phyloP scores from a whole-genome alignment of 768 basidiomycete genomes.

The Xerocomellus chrysenteron region DNA sequence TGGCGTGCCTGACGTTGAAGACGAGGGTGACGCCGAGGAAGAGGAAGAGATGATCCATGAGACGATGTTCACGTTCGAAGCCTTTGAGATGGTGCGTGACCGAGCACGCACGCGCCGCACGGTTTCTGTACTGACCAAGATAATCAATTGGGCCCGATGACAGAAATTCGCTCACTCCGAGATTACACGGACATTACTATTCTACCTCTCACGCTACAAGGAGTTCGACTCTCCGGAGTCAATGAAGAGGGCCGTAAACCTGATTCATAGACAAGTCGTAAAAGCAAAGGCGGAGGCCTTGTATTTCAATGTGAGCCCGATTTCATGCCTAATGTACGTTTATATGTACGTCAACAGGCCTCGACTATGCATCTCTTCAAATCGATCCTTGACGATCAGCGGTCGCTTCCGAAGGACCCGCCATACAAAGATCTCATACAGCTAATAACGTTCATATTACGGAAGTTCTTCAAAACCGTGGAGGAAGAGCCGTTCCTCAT shows the following conservation, averaged over 20 bases:
- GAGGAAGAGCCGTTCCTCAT: conserved; percentile 83
- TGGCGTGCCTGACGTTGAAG: conserved; percentile 67
- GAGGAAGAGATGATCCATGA: conserved; percentile 71
- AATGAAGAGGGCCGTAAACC: conserved; percentile 85
- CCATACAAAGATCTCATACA: conserved; percentile 80
- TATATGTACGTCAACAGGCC: conserved; percentile 53
- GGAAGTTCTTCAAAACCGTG: conserved; percentile 92
- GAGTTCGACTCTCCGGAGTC: conserved; percentile 74
- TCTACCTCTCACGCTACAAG: conserved; percentile 80
- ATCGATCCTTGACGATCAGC: conserved; percentile 77
- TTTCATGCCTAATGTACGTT: conserved; percentile 3
- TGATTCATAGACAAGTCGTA: conserved; percentile 90
- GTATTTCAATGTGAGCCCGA: conserved; percentile 80
- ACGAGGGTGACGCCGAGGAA: conserved; percentile 56
- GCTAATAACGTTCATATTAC: conserved; percentile 82
- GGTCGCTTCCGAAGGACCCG: conserved; percentile 73
- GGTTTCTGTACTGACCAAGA: conserved; percentile 17
- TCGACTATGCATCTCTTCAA: conserved; percentile 89
- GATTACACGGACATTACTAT: conserved; percentile 79
- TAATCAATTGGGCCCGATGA: conserved; percentile 17
- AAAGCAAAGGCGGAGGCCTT: conserved; percentile 90
- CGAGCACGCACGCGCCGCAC: conserved; percentile 15
- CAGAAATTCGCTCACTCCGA: conserved; percentile 91
- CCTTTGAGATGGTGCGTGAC: conserved; percentile 77
- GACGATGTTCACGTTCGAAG: conserved; percentile 88